Conservation (phyloP, 2,329 filamentous ascomycete genomes). For the Fusarium sambucinum region DNA sequence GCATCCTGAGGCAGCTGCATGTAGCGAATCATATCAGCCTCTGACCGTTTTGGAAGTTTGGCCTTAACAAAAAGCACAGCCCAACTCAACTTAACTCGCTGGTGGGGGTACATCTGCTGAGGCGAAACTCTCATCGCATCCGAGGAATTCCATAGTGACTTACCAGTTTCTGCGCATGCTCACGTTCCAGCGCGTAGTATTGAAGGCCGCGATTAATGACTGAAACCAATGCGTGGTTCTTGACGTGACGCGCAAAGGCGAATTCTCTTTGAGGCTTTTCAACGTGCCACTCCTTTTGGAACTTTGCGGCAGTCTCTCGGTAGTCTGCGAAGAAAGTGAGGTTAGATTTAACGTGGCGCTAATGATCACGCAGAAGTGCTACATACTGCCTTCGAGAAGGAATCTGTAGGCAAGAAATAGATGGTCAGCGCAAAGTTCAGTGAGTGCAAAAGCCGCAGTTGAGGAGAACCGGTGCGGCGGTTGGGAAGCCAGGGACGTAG, state of each 20-base stretch:
- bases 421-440: conserved; percentile 40
- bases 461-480: conserved; percentile 22
- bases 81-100: conserved; percentile 18
- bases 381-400: conserved; percentile 73
- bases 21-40: conserved; percentile 41
- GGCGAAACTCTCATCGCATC: conserved; percentile 21
- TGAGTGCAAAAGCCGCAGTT: conserved; percentile 17
- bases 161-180: conserved; percentile 66
- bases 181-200: conserved; percentile 70
- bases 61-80: conserved; percentile 33
- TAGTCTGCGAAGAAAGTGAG: conserved; percentile 64
- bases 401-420: conserved; percentile 59
- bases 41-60: conserved; percentile 40
- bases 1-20: conserved; percentile 64
- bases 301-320: conserved; percentile 74
- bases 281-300: conserved; percentile 76
- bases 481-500: conserved; percentile 43
- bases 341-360: conserved; percentile 44
- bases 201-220: conserved; percentile 73
- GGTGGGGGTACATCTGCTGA: conserved; percentile 24
- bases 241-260: conserved; percentile 73
- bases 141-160: conserved; percentile 31
- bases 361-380: conserved; percentile 43
- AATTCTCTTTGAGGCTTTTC: conserved; percentile 72
- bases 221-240: conserved; percentile 72